These are phyloP conservation scores for Tilletia walkeri DNA, from an alignment of 1,284 basidiomycete species.

Conservation along the genomic window DNA sequence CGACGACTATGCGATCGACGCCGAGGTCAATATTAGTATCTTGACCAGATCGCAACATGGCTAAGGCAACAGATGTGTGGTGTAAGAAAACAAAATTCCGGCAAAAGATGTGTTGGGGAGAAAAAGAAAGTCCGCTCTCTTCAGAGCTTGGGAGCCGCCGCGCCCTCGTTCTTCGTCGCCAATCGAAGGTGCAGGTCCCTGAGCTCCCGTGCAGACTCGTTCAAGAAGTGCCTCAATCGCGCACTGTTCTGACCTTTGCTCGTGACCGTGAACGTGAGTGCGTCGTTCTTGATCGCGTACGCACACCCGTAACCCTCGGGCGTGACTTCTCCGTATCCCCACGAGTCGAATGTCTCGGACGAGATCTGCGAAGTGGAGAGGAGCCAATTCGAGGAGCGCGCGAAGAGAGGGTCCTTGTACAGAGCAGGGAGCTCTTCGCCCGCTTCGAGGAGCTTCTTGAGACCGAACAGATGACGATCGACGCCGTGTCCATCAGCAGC, in stretches of 20 bases:
- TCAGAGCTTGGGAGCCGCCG: constrained; percentile 23
- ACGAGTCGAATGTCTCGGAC: constrained; percentile 79
- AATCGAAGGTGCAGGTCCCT: constrained; percentile 49
- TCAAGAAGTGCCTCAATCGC: constrained; percentile 55
- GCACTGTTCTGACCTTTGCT: constrained; percentile 69
- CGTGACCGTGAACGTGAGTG: constrained; percentile 90
- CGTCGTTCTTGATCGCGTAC: constrained; percentile 83
- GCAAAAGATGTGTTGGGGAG: not conserved
- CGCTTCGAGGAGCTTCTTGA: constrained; percentile 76
- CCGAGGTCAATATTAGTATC: no score
- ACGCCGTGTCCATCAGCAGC: constrained; percentile 93
- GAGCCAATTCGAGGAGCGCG: constrained; percentile 80
- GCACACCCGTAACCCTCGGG: constrained; percentile 89
- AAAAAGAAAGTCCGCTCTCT: not conserved
- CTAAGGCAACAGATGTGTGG: no score
- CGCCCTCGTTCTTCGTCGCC: constrained; percentile 26
- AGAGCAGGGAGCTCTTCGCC: constrained; percentile 75
- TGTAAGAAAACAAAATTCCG: no score
- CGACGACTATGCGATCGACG: no score
- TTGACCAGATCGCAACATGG: no score
- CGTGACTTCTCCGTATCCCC: constrained; percentile 93
- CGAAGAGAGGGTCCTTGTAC: constrained; percentile 75
- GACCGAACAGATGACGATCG: constrained; percentile 88
- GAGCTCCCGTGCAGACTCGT: constrained; percentile 54
- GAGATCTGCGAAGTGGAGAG: constrained; percentile 86